Conservation (phyloP, 2,329 filamentous ascomycete genomes). For the Calonectria pteridis region DNA sequence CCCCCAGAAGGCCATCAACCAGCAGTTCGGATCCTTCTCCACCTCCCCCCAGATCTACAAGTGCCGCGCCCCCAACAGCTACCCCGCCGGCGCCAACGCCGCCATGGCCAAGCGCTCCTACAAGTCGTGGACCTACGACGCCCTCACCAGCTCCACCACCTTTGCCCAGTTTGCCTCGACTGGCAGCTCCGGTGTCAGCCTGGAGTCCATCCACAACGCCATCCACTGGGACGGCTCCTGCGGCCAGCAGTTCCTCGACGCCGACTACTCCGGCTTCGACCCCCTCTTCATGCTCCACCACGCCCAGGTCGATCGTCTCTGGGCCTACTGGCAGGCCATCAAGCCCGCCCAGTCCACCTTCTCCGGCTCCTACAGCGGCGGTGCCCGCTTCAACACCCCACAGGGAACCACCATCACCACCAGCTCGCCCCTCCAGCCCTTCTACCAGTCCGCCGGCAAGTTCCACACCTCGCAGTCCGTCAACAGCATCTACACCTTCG, state of each 20-base stretch:
- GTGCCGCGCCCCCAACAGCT: conserved; percentile 52
- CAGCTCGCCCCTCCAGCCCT: conserved; percentile 62
- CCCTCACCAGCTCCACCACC: conserved; percentile 53
- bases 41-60: conserved; percentile 54
- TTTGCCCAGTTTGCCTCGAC: conserved; percentile 53
- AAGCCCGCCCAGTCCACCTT: conserved; percentile 52
- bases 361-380: conserved; percentile 48
- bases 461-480: conserved; percentile 58
- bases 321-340: conserved; percentile 65
- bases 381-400: conserved; percentile 55
- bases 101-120: conserved; percentile 50
- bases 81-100: conserved; percentile 54
- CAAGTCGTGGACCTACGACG: conserved; percentile 58
- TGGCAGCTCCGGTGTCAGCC: conserved; percentile 51
- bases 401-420: conserved; percentile 56
- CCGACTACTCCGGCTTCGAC: conserved; percentile 58
- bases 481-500: conserved; percentile 48
- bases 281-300: conserved; percentile 64
- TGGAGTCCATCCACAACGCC: conserved; percentile 59
- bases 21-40: conserved; percentile 52
- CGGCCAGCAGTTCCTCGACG: conserved; percentile 54
- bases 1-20: conserved; percentile 53
- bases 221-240: conserved; percentile 57
- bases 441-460: conserved; percentile 52
- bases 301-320: conserved; percentile 73